Base-by-base conservation (phyloP, 164 flowering plant species). In the Cinnamomum chago region DNA sequence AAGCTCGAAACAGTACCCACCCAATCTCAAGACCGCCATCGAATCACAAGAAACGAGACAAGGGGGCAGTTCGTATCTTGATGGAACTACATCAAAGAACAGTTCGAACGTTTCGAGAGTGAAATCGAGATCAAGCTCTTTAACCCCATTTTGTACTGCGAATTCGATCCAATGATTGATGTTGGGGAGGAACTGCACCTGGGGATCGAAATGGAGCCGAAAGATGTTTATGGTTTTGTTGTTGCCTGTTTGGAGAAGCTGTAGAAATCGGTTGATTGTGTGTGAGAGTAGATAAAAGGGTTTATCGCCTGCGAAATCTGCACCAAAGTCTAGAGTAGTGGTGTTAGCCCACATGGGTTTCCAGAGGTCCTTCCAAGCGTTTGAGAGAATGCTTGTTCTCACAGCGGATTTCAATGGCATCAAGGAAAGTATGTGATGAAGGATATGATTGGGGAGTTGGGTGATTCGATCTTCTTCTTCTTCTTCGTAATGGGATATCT, bases 351-450 rank as follows among this genome's bases (percentile, higher is more conserved):
- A 75, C 47, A 62, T 1, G 11, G 24, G 0, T 27, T 75, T 70
- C 72, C 60, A 60, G 1, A 75, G 27, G 15, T 75, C 28, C 69
- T 55, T 69, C 73, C 77, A 69, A 25, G 72, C 33, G 17, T 10
- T 75, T 50, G 72, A 75, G 7, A 69, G 68, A 70, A 68, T 3
- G 50, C 77, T 62, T 1, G 72, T 75, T 62, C 55, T 70, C 50
- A 62, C 11, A 5, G 60, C 25, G 10, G 28, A 40, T 24, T 69
- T 69, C 17, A 69, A 2, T 9, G 72, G 77, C 50, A 24, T 55
- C n/a, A 60, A 47, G 65, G 62, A 62, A 23, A 69, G 77, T 24
- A 75, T 75, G n/a, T 20, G 20, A 20, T 18, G 62, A n/a, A 75
- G 28, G 28, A 75, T 25, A 1, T n/a, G 25, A 75, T 75, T 50